These are phyloP conservation scores for Camellia granthamiana DNA, from an alignment of 148 eudicot genomes.

Conservation along the genomic window DNA sequence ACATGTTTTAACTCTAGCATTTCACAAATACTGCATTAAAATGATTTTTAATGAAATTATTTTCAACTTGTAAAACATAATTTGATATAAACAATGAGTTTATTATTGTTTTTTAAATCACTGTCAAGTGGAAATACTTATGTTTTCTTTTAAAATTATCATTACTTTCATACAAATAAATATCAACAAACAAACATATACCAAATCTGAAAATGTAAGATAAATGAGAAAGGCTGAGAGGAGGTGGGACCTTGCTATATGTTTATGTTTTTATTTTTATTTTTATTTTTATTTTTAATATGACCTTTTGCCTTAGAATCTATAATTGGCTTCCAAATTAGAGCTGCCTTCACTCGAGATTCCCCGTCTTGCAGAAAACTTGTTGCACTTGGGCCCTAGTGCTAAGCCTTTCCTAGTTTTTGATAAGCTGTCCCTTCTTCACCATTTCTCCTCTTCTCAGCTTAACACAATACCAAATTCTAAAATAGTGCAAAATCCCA, in stretches of 20 bases:
- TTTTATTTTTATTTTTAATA: neutral
- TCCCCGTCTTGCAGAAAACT: neutral
- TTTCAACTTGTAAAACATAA: neutral
- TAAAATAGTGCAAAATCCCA: neutral
- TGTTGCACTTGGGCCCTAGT: neutral
- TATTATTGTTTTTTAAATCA: neutral
- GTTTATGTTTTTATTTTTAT: neutral
- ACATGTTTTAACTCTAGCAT: neutral
- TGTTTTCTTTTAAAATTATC: neutral
- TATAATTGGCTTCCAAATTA: neutral
- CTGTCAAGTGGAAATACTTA: neutral
- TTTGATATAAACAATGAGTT: neutral
- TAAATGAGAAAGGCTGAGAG: neutral
- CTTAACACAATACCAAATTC: neutral
- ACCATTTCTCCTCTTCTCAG: neutral
- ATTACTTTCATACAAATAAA: neutral
- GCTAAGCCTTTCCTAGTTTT: neutral
- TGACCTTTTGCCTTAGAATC: neutral
- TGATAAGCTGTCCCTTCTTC: neutral
- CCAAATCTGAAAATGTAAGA: too few relatives aligned
- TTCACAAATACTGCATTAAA: neutral
- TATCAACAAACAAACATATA: neutral
- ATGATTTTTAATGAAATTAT: neutral
- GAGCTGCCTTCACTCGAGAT: neutral
- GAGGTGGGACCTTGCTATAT: neutral